phyloP scores from a whole-genome alignment of 441 rosid species.

The Corymbia citriodora region DNA sequence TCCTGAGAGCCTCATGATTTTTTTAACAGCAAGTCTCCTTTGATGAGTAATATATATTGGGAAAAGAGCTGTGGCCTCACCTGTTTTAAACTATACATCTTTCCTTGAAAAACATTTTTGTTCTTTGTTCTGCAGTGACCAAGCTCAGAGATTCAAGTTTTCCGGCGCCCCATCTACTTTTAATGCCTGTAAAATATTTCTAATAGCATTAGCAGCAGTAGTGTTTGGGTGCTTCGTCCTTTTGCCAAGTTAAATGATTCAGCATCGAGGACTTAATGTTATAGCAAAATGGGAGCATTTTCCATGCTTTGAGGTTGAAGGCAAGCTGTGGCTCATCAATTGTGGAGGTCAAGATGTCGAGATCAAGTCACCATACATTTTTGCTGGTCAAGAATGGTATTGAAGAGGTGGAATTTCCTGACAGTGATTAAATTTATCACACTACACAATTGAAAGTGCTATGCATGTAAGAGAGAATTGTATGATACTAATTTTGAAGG shows the following conservation, averaged over 20 bases:
- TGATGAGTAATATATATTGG: neutral
- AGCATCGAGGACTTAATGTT: neutral
- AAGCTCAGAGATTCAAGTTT: slow-evolving; percentile 55
- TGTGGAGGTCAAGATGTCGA: neutral
- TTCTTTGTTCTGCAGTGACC: slow-evolving; percentile 48
- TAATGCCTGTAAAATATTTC: slow-evolving; percentile 15
- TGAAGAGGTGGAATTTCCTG: neutral
- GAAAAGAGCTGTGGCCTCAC: neutral
- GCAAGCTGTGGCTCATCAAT: neutral
- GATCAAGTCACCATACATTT: neutral
- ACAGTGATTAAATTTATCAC: neutral
- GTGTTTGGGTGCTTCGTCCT: slow-evolving; percentile 21
- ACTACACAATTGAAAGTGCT: neutral
- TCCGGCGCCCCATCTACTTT: slow-evolving; percentile 34
- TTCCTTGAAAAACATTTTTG: neutral
- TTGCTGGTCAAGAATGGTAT: neutral
- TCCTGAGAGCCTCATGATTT: neutral
- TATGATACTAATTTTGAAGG: neutral
- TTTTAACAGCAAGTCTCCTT: neutral
- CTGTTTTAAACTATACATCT: neutral
- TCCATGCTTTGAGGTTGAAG: neutral
- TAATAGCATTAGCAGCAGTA: slow-evolving; percentile 12
- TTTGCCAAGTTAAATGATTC: slow-evolving; percentile 3
- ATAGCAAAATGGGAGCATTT: neutral
- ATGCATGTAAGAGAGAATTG: neutral